Percentiles rank a stretch among this genome's conserved stretches.
phyloP scores from a whole-genome alignment of 805 yeast species.

The Komagataella populi region DNA sequence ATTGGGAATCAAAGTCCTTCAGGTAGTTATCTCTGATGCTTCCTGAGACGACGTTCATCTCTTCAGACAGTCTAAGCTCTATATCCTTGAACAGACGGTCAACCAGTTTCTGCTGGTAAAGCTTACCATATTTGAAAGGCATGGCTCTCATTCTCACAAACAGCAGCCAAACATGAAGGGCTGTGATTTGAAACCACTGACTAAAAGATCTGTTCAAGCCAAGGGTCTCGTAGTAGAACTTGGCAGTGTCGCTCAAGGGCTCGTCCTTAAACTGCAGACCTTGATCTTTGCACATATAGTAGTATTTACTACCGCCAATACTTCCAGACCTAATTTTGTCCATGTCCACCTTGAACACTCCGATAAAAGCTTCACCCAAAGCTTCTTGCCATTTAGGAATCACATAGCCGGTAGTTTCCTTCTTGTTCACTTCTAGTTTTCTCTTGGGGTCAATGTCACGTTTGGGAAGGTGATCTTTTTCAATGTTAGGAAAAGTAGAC shows the following conservation, averaged over 20 bases:
- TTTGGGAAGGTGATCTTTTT: constrained; percentile 19
- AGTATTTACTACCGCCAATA: constrained; percentile 80
- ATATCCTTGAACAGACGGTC: constrained; percentile 85
- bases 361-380: constrained; percentile 53
- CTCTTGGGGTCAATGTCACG: constrained; percentile 20
- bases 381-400: constrained; percentile 37
- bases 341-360: constrained; percentile 68
- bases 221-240: constrained; percentile 75
- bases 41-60: constrained; percentile 72
- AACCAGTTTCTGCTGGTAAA: constrained; percentile 83
- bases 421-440: constrained; percentile 15
- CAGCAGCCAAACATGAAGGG: constrained; percentile 86
- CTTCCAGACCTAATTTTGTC: constrained; percentile 89
- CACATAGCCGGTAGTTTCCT: constrained; percentile 14
- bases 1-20: constrained; percentile 81
- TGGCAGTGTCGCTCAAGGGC: constrained; percentile 57
- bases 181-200: constrained; percentile 93
- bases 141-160: constrained; percentile 92
- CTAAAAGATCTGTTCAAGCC: constrained; percentile 76
- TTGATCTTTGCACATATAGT: constrained; percentile 77
- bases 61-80: constrained; percentile 74
- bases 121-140: constrained; percentile 81
- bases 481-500: constrained; percentile 20
- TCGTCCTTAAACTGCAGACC: constrained; percentile 69
- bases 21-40: constrained; percentile 74